Evolutionary conservation across 1,139 yeast genomes (phyloP), one percentile per base, ranked within the genome.

Genomic region (Nakaseomyces nivariensis): DNA sequence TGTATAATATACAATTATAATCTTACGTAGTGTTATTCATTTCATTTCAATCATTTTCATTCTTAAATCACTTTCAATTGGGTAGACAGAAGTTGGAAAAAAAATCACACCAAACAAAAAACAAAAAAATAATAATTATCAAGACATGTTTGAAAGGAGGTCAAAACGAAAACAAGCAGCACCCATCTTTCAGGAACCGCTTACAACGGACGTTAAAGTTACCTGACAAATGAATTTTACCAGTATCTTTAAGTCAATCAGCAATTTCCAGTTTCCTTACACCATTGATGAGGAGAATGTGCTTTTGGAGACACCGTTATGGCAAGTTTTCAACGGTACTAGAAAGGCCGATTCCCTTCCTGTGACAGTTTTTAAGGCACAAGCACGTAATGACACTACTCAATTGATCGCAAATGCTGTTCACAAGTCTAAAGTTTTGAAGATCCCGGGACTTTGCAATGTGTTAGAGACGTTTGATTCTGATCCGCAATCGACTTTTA

Each of bases 361-460:
- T 4, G 60, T 64, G 4, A 62, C 67, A 8, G 54, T 57, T 11
- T 62, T 62, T 48, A 59, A 61, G 40, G 61, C 61, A 5, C 54
- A 53, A 10, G 45, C 49, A 5, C 48, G 47, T 8, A 48, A 50
- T 29, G 51, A 52, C 13, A 52, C 42, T 17, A 57, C 54, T 29
- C 47, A 71, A 9, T 64, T 84, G 49, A 92, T 92, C 1, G 69
- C 73, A 48, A 87, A 88, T 63, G 77, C 85, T 48, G 72, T 79
- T 50, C 77, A 73, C 49, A 85, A 82, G 61, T 72, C 84, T 56
- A 83, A 86, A 61, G 71, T 81, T 32, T 72, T 89, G 60, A 79
- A 82, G 53, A 73, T 86, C 31, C 98, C 98, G 0, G 95, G 95
- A 0, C 75, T 89, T 24, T 71, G 89, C 48, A 72, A 75, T 42